Evolutionary conservation across 345 rosid genomes (phyloP), one percentile per base, ranked within the genome.

Genomic region (Eucalyptus erythrocorys): DNA sequence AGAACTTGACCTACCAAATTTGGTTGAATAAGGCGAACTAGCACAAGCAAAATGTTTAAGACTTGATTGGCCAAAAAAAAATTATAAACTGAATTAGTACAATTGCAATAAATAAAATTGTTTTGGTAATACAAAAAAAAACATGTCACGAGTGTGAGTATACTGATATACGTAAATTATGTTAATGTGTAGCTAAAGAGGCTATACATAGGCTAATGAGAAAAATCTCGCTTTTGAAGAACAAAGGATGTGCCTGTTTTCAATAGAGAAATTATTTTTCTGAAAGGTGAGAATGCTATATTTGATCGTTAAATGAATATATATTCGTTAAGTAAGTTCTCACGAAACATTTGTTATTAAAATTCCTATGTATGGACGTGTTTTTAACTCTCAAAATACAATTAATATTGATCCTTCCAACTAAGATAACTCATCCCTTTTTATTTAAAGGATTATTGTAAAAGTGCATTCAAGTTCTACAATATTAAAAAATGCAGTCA

Each of bases 1-100:
- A 0, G 1, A 24, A n/a, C n/a, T n/a, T 3, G 0, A 0, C 30
- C 5, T 22, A 4, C 6, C 30, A 55, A 55, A 53, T 53, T 53
- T 53, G 26, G 59, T 8, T 4, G 10, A 55, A 55, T 55, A 55
- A 9, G 24, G 1, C 24, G 0, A 24, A 1, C 3, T 24, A 55
- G 30, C 13, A 10, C 61, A 55, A 55, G 2, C 61, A 55, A 55
- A 55, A 55, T 0, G 30, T 55, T 9, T 55, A 55, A 55, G 3
- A 55, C 30, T 55, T 55, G 12, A 55, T 55, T 24, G 30, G 6
- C 61, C 0, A 51, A 22, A 55, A 21, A n/a, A 55, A 22, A 55
- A 4, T 9, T 55, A 8, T 22, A 55, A 24, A 55, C 13, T 55
- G 3, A 55, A 55, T 55, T 55, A 22, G 1, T 10, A 22, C 0